Evolutionary conservation across 805 yeast genomes (phyloP).

Genomic region (Yamadazyma olivae): DNA sequence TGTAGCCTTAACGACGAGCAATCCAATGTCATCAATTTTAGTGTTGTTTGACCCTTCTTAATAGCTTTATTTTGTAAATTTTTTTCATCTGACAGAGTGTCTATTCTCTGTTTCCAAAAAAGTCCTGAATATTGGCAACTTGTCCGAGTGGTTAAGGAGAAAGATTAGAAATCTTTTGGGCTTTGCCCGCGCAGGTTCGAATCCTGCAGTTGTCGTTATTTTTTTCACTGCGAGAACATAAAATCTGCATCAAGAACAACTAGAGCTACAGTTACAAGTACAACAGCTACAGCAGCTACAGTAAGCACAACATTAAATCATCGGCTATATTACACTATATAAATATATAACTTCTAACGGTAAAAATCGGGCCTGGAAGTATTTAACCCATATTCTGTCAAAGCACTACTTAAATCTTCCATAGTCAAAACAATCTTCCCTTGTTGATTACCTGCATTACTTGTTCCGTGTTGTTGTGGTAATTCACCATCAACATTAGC

Average conservation of each 20-base stretch:
- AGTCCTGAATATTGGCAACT: constrained; percentile 20
- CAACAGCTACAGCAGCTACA: not conserved
- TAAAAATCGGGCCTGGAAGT: constrained; percentile 92
- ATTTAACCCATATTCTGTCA: constrained; percentile 89
- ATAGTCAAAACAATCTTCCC: constrained; percentile 86
- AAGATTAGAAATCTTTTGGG: constrained; percentile 47
- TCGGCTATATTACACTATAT: too few relatives aligned
- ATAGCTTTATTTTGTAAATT: too few relatives aligned
- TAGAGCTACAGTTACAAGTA: not conserved
- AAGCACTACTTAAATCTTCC: constrained; percentile 89
- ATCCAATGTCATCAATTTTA: too few relatives aligned
- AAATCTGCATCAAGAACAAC: too few relatives aligned
- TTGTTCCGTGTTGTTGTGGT: constrained; percentile 30
- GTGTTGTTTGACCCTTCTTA: too few relatives aligned
- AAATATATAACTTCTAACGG: constrained; percentile 44
- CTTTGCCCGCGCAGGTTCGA: constrained; percentile 67
- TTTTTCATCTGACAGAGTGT: too few relatives aligned
- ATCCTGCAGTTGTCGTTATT: constrained; percentile 57
- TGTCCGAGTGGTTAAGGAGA: constrained; percentile 42
- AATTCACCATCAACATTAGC: constrained; percentile 31
- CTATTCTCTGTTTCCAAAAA: too few relatives aligned
- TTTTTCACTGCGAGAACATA: too few relatives aligned
- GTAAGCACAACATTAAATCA: too few relatives aligned
- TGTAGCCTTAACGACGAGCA: too few relatives aligned
- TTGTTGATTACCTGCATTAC: constrained; percentile 51